A percentile compares a stretch with the other conserved stretches of the same genome.
These are phyloP conservation scores for Ganoderma multipileum DNA, from an alignment of 1,284 basidiomycete species.

Conservation along the genomic window DNA sequence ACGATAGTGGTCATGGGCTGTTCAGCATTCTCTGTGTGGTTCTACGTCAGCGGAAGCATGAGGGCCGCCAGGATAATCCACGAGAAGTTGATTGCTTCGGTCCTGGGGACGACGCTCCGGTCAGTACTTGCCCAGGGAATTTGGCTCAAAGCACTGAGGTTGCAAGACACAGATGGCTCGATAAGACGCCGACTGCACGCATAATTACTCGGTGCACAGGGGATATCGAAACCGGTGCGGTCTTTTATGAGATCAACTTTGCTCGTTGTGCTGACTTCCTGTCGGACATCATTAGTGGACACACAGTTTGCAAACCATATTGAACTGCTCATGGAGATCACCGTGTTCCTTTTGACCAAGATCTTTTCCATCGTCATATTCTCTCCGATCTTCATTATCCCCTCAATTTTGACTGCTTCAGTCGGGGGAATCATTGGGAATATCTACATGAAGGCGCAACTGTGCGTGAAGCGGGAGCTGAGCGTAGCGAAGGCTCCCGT, in stretches of 20 bases:
- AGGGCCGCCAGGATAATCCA: constrained; percentile 67
- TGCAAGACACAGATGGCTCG: constrained; percentile 49
- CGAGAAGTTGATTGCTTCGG: constrained; percentile 55
- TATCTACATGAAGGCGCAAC: constrained; percentile 73
- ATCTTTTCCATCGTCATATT: constrained; percentile 50
- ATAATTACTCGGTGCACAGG: constrained; percentile 67
- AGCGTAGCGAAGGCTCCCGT: constrained; percentile 71
- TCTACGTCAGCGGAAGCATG: constrained; percentile 49
- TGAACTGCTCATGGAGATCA: constrained; percentile 37
- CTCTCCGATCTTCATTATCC: constrained; percentile 50
- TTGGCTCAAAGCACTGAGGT: constrained; percentile 30
- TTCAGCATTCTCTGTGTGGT: constrained; percentile 38
- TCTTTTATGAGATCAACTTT: neutral
- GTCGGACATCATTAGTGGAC: constrained; percentile 13
- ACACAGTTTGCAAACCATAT: neutral
- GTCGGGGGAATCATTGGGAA: constrained; percentile 53
- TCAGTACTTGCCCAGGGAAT: constrained; percentile 29
- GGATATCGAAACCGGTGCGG: constrained; percentile 50
- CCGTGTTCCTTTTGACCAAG: constrained; percentile 46
- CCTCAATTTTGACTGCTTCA: constrained; percentile 47
- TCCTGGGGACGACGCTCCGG: constrained; percentile 64
- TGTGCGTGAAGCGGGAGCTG: constrained; percentile 81
- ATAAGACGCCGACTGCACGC: constrained; percentile 64
- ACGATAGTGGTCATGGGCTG: constrained; percentile 39
- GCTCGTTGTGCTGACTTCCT: neutral